Evolutionary conservation across 495 filamentous ascomycete genomes (phyloP).

Genomic region (Pyrenula massariospora): DNA sequence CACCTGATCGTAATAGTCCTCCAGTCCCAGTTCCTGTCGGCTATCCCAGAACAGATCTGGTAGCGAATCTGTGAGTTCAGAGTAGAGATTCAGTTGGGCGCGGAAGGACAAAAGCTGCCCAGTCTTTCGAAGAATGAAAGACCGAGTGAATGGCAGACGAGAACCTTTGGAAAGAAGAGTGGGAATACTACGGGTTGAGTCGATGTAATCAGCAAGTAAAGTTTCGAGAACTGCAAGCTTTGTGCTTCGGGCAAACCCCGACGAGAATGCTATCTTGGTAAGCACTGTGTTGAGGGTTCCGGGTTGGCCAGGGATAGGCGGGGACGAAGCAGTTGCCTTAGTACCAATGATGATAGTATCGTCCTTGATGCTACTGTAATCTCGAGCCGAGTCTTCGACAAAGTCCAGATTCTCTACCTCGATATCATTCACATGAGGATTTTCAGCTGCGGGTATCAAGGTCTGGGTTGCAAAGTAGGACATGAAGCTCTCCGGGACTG

Average conservation of each 20-base stretch:
- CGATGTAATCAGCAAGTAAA: conserved; percentile 70
- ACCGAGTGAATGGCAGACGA: conserved; percentile 56
- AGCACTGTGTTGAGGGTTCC: conserved; percentile 61
- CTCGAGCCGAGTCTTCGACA: conserved; percentile 58
- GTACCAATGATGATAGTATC: conserved; percentile 87
- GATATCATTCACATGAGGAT: conserved; percentile 52
- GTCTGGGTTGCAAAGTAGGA: conserved; percentile 61
- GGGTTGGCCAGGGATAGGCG: conserved; percentile 12
- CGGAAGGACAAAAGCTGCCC: conserved; percentile 84
- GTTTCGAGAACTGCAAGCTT: conserved; percentile 90
- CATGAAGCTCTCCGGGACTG: conserved; percentile 58
- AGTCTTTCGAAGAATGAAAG: conserved; percentile 82
- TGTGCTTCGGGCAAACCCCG: conserved; percentile 86
- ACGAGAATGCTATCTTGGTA: conserved; percentile 93
- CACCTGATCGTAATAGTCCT: conserved; percentile 90
- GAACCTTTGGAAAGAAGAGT: conserved; percentile 54
- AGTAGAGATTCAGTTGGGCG: conserved; percentile 91
- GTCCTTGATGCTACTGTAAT: conserved; percentile 69
- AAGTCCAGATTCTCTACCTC: conserved; percentile 92
- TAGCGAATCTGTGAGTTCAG: conserved; percentile 87
- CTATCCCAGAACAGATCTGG: conserved; percentile 97
- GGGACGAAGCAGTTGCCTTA: conserved; percentile 25
- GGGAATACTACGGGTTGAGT: conserved; percentile 71
- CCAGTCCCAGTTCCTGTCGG: conserved; percentile 71
- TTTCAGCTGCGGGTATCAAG: conserved; percentile 61